Base-by-base conservation (phyloP, 768 basidiomycete species). In the Rhodotorula paludigena region DNA sequence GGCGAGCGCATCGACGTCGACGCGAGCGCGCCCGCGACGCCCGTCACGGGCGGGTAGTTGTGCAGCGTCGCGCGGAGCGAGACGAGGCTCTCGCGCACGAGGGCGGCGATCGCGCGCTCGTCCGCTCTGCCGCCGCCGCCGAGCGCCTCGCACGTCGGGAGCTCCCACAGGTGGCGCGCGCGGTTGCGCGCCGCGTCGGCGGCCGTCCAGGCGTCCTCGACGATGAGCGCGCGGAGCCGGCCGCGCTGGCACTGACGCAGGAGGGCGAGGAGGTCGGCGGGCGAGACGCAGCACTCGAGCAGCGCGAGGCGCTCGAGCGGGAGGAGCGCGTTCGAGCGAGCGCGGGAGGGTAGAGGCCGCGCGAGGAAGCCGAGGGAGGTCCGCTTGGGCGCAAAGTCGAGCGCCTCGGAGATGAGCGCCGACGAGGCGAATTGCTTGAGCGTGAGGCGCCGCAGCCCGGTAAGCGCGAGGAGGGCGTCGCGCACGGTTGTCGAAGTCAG, bases 401-500 rank as follows among this genome's bases (percentile, higher is more conserved):
- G 61, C 28, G 61, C 48, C 2, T 10, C n/a, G n/a, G 28, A 14
- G 39, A 3, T 11, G 25, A 16, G 6, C 15, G 6, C 3, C 20
- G 56, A 51, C 1, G 64, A 51, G 14, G 38, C 52, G 60, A 59
- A 68, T 18, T 52, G 57, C 25, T 49, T 58, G 51, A 68, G n/a
- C 16, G 57, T 39, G 56, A 68, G 66, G 6, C 15, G 2, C 2
- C 51, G 42, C 14, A 68, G 52, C 7, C 59, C 54, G 5, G 61
- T 63, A 20, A 68, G 57, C 0, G 61, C 66, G 56, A 68, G 61
- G 15, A 68, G 57, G 16, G 66, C 66, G 32, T 68, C 54, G 21
- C 66, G 66, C 16, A 68, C 51, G 20, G 57, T 32, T 10, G 42
- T 32, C 1, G 61, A 38, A 5, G 28, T 14, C 21, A 63, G 54